Evolutionary conservation across 495 filamentous ascomycete species (phyloP), one percentile per base, ranked within the genome.

Genomic region (Thermothielavioides terrestris): DNA sequence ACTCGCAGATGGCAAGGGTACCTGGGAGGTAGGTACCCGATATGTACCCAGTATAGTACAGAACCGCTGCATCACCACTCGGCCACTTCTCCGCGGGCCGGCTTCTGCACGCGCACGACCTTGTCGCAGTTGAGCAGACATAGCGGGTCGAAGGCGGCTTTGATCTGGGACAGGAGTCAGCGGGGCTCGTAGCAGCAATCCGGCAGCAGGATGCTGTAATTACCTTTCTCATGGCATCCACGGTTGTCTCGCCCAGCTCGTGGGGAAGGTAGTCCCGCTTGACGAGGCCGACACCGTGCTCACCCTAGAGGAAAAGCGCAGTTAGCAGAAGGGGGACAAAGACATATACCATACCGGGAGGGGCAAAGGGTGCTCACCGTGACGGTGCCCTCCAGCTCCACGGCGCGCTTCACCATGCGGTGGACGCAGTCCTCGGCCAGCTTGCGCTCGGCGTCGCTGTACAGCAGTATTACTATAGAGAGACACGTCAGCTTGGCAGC

Each of bases 111-210:
- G 31, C 86, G 72, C 11, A 91, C 74, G 42, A 91, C 77, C 73
- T 91, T 91, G 65, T 91, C 86, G 55, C 79, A 84, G 60, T 91
- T 91, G 28, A 91, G 70, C 30, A 91, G 66, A 63, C 82, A 87
- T 28, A 85, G 72, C 1, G 86, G 86, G 61, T 90, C 86, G 45
- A 86, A 84, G 0, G 86, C 81, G 58, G 76, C 63, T 67, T 90
- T 90, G 51, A 84, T 62, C 73, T 73, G 26, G n/a, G 12, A 35
- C 9, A 17, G 4, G 12, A 22, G 15, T 15, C 2, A 11, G n/a
- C n/a, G n/a, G n/a, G n/a, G n/a, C n/a, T n/a, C n/a, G n/a, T n/a
- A n/a, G n/a, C n/a, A n/a, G n/a, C n/a, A n/a, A n/a, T n/a, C n/a
- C n/a, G n/a, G n/a, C n/a, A n/a, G n/a, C n/a, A n/a, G n/a, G 11